These are phyloP conservation scores for Powellomyces hirtus DNA, from an alignment of 192 early-diverging fungal species.

Conservation along the genomic window DNA sequence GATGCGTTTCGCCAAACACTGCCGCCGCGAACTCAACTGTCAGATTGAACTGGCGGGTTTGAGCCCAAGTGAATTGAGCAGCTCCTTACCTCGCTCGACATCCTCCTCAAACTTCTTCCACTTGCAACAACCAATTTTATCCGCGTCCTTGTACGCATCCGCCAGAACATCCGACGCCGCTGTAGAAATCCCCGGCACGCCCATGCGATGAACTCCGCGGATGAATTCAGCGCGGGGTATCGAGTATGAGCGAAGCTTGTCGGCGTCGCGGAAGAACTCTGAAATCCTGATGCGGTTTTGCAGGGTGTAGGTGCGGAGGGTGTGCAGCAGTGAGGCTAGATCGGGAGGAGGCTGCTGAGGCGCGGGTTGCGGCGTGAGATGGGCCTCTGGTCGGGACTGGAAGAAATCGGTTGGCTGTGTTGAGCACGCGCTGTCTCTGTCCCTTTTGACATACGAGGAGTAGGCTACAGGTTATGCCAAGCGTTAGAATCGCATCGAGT, in stretches of 20 bases:
- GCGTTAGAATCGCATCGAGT: too few relatives aligned
- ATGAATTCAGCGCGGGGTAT: conserved; percentile 53
- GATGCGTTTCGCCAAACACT: conserved; percentile 48
- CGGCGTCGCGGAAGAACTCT: conserved; percentile 59
- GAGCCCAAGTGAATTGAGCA: not conserved
- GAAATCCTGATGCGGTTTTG: conserved; percentile 48
- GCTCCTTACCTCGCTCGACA: conserved; percentile 42
- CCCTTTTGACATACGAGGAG: not conserved
- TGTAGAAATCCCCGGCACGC: conserved; percentile 29
- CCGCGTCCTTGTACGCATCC: conserved; percentile 37
- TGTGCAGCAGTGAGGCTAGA: conserved; percentile 24
- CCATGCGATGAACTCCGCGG: conserved; percentile 49
- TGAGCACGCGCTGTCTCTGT: not conserved
- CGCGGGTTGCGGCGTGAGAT: not conserved
- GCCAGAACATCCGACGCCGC: conserved; percentile 40
- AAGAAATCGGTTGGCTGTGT: not conserved
- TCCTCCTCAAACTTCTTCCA: conserved; percentile 53
- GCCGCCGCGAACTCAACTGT: not conserved
- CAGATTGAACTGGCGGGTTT: not conserved
- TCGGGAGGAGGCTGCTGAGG: not conserved
- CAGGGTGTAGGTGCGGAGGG: conserved; percentile 31
- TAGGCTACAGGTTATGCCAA: not conserved
- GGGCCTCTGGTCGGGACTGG: not conserved
- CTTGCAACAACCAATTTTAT: conserved; percentile 1
- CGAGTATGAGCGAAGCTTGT: conserved; percentile 50